Percentiles rank a stretch among this genome's conserved stretches.
Evolutionary conservation across 768 basidiomycete species (phyloP).

Genomic region (Leccinellum albellum): DNA sequence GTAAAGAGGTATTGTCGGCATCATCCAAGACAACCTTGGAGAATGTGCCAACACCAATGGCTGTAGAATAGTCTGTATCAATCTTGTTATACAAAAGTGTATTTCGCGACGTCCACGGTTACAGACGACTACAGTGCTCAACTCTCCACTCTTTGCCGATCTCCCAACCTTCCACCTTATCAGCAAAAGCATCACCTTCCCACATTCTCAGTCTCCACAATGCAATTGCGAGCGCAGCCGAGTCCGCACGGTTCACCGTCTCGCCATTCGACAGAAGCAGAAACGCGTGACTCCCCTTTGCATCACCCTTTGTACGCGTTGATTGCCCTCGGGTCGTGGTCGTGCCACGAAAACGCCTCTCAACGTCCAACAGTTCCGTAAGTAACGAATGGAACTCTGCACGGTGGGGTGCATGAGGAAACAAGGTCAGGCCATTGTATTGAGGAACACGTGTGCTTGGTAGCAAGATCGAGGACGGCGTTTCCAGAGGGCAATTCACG

Average conservation of each 20-base stretch:
- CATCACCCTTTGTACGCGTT: constrained; percentile 22
- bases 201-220: constrained; percentile 80
- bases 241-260: constrained; percentile 52
- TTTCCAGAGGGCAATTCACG: constrained; percentile 4
- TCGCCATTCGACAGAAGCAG: constrained; percentile 52
- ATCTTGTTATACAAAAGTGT: background rate
- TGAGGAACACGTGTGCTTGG: constrained; percentile 47
- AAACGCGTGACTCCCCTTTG: constrained; percentile 67
- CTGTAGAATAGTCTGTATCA: constrained; percentile 36
- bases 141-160: constrained; percentile 26
- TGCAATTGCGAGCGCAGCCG: constrained; percentile 62
- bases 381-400: constrained; percentile 52
- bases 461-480: constrained; percentile 20
- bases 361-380: constrained; percentile 43
- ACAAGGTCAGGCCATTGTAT: constrained; percentile 64
- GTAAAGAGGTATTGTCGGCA: constrained; percentile 61
- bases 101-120: background rate
- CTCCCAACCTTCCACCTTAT: constrained; percentile 35
- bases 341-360: constrained; percentile 33
- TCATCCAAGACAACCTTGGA: constrained; percentile 21
- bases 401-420: constrained; percentile 60
- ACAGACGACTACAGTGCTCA: constrained; percentile 7
- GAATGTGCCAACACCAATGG: constrained; percentile 38
- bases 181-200: constrained; percentile 45
- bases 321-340: background rate